phyloP scores from a whole-genome alignment of 768 basidiomycete genomes.

The Kwoniella dendrophila region DNA sequence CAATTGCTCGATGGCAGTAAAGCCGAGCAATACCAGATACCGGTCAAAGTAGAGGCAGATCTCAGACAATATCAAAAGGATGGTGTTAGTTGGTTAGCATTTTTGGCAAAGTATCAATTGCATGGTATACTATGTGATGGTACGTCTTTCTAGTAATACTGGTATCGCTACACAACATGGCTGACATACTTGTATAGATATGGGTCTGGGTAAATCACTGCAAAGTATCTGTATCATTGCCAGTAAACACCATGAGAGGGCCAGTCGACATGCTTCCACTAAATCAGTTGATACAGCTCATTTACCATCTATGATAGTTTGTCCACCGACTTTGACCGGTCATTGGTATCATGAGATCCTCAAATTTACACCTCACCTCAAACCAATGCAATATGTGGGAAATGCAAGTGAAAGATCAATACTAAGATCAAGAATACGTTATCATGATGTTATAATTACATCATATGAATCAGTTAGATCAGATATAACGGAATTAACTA shows the following conservation, averaged over 20 bases:
- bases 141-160: conserved; percentile 53
- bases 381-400: conserved; percentile 85
- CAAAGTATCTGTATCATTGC: conserved; percentile 97
- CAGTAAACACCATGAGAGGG: conserved; percentile 87
- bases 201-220: conserved; percentile 97
- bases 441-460: conserved; percentile 88
- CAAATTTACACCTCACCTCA: conserved; percentile 83
- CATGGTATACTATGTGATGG: conserved; percentile 98
- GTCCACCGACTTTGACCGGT: conserved; percentile 94
- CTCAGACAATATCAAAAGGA: conserved; percentile 97
- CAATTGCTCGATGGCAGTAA: conserved; percentile 94
- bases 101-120: conserved; percentile 94
- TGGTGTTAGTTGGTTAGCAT: conserved; percentile 97
- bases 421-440: conserved; percentile 67
- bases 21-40: conserved; percentile 84
- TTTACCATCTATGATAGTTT: conserved; percentile 90
- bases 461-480: conserved; percentile 98
- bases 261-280: conserved; percentile 67
- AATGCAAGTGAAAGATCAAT: conserved; percentile 76
- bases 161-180: not conserved
- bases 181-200: conserved; percentile 65
- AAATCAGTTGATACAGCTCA: conserved; percentile 75
- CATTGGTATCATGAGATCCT: conserved; percentile 99
- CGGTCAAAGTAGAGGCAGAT: conserved; percentile 86
- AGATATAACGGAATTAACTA: conserved; percentile 75